Evolutionary conservation across 1,284 basidiomycete genomes (phyloP).

Genomic region (Apiotrichum akiyoshidainum): DNA sequence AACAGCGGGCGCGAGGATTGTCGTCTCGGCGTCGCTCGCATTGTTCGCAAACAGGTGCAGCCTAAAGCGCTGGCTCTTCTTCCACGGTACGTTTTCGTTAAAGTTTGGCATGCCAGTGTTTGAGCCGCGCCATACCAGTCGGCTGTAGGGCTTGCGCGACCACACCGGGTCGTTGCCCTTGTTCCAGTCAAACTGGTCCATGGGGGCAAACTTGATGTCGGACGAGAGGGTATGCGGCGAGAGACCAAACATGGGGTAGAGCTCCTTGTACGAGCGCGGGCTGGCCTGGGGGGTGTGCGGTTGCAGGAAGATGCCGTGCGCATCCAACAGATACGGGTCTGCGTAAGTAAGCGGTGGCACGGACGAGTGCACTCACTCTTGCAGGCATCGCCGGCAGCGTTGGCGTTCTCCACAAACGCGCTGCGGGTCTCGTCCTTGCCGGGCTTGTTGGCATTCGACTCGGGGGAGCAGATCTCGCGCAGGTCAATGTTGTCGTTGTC

Average conservation of each 20-base stretch:
- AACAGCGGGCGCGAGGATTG: constrained; percentile 34
- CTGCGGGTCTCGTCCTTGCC: constrained; percentile 26
- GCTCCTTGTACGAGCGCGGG: constrained; percentile 49
- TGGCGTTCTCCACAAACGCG: constrained; percentile 44
- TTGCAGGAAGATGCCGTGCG: constrained; percentile 48
- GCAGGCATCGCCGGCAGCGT: constrained; percentile 45
- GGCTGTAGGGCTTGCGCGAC: constrained; percentile 4
- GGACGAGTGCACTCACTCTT: constrained; percentile 18
- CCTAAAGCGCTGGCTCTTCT: constrained; percentile 51
- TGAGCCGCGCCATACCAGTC: constrained; percentile 33
- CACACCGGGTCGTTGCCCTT: constrained; percentile 41
- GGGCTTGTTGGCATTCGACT: constrained; percentile 40
- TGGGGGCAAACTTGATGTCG: too few relatives aligned
- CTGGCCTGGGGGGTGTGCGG: constrained; percentile 41
- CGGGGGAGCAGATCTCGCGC: constrained; percentile 35
- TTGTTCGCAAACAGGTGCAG: constrained; percentile 50
- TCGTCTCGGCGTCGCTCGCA: constrained; percentile 22
- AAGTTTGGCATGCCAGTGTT: constrained; percentile 54
- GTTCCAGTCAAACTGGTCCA: constrained; percentile 3
- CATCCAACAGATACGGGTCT: constrained; percentile 43
- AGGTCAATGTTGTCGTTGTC: constrained; percentile 43
- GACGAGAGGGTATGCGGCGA: too few relatives aligned
- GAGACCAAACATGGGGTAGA: constrained; percentile 37
- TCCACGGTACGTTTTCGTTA: constrained; percentile 48
- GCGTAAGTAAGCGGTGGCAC: background rate